Base-by-base conservation (phyloP, 2,329 filamentous ascomycete genomes). In the Xylariaceae sp. region DNA sequence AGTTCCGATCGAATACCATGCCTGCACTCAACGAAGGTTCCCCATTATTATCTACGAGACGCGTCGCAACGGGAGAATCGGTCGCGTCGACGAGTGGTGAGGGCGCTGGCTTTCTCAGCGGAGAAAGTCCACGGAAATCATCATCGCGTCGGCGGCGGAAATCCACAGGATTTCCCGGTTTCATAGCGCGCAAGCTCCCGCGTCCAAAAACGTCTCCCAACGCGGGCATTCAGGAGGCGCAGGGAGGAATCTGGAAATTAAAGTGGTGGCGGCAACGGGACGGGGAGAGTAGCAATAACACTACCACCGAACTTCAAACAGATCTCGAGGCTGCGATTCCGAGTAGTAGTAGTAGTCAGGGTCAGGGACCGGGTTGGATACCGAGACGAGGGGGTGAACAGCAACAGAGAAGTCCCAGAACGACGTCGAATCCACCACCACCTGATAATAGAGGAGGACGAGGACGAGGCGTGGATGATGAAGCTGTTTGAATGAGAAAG, bases 141-240 rank as follows among this genome's bases (percentile, higher is more conserved):
- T 41, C 11, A 13, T 8, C 37, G 4, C 37, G 37, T 3, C 37
- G 37, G 8, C 37, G 84, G 49, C 75, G 84, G 64, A 83, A 80
- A 66, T 86, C 83, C 13, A 86, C 82, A 0, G 84, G 84, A 0
- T 87, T 87, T 61, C 83, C 82, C 0, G 82, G 84, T 0, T 84
- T 87, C 57, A 82, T 78, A 4, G 82, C 84, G 4, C 76, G 83
- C 45, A 75, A 76, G 52, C 63, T 64, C 39, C 72, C 75, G 39
- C 69, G 74, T 15, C 69, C 74, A 51, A 75, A 73, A 60, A 75
- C 73, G 56, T 73, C 72, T 56, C 69, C 70, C 47, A 67, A 69
- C 7, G 23, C 17, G 8, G 53, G 62, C 9, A 71, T 81, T 0
- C 82, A 84, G 51, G 79, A 80, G 11, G 77, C 81, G 0, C 68